A percentile compares a stretch with the other conserved stretches of the same genome.
phyloP scores from a whole-genome alignment of 148 eudicot species.

The Nepenthes mirabilis region DNA sequence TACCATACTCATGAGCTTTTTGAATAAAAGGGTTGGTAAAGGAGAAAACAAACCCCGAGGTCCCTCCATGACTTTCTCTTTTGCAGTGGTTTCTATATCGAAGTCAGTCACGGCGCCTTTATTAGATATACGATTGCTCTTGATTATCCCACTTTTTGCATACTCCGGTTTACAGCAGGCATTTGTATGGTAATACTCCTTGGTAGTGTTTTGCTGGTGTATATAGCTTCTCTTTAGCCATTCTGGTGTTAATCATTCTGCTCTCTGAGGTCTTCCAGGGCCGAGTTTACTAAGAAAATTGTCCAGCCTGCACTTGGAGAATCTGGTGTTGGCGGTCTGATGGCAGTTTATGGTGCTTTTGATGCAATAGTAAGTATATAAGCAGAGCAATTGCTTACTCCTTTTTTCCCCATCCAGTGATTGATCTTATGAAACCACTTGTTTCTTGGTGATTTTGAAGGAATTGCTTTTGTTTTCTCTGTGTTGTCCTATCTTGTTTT shows the following conservation, averaged over 20 bases:
- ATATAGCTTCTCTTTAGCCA: neutral
- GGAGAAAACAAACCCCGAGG: slow-evolving; percentile 30
- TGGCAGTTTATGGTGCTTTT: slow-evolving; percentile 88
- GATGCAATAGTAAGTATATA: slow-evolving; percentile 80
- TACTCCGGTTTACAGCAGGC: slow-evolving; percentile 98
- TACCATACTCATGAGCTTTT: slow-evolving; percentile 71
- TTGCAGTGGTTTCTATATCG: slow-evolving; percentile 35
- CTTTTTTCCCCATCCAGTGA: slow-evolving; percentile 1
- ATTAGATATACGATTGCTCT: slow-evolving; percentile 54
- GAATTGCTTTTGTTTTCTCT: too few relatives aligned
- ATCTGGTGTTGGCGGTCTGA: slow-evolving; percentile 89
- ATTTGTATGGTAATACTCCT: slow-evolving; percentile 69
- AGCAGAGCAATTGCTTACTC: slow-evolving; percentile 1
- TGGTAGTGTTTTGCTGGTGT: slow-evolving; percentile 1
- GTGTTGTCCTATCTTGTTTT: too few relatives aligned
- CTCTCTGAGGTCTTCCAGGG: slow-evolving; percentile 31
- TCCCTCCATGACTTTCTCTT: slow-evolving; percentile 29
- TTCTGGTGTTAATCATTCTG: slow-evolving; percentile 5
- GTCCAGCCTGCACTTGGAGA: slow-evolving; percentile 84
- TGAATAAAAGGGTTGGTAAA: slow-evolving; percentile 45
- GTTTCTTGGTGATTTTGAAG: too few relatives aligned
- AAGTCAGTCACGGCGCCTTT: slow-evolving; percentile 51
- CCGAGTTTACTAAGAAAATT: slow-evolving; percentile 68
- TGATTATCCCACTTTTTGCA: slow-evolving; percentile 82
- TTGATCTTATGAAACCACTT: neutral